Percentiles rank a stretch among this genome's conserved stretches.
These are phyloP conservation scores for Filobasidium floriforme DNA, from an alignment of 768 basidiomycete genomes.

Conservation along the genomic window DNA sequence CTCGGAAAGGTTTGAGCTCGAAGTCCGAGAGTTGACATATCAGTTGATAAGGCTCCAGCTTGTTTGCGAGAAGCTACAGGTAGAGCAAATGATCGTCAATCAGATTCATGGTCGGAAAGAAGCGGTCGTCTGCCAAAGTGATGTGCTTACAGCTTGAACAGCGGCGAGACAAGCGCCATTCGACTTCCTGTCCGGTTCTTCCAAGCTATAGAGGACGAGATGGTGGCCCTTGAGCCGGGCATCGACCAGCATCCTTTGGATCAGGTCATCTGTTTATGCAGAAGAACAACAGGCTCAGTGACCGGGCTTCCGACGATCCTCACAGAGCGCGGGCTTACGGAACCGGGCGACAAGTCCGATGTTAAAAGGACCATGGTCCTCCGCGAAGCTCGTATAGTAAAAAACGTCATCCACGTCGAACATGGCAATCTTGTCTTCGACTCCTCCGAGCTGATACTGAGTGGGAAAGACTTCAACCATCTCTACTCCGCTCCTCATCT, in stretches of 20 bases:
- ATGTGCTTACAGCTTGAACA: conserved; percentile 69
- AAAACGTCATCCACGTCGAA: conserved; percentile 35
- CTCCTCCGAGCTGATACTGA: too few species aligned
- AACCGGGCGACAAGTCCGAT: conserved; percentile 26
- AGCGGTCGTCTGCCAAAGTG: neutral
- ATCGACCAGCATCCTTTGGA: conserved; percentile 1
- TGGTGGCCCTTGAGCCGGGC: conserved; percentile 19
- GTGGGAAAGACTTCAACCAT: too few species aligned
- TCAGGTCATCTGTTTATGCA: conserved; percentile 1
- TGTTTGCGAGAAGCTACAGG: conserved; percentile 32
- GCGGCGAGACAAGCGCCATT: conserved; percentile 93
- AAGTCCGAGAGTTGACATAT: conserved; percentile 86
- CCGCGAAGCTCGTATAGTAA: conserved; percentile 32
- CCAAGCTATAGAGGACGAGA: conserved; percentile 65
- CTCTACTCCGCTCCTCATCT: too few species aligned
- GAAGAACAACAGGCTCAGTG: neutral
- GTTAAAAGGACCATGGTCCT: conserved; percentile 41
- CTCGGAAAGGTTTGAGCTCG: conserved; percentile 74
- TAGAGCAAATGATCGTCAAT: conserved; percentile 51
- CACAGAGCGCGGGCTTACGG: neutral
- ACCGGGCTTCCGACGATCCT: neutral
- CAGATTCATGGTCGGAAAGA: neutral
- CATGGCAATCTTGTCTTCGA: neutral
- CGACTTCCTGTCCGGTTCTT: conserved; percentile 76
- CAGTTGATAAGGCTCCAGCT: conserved; percentile 70